Base-by-base conservation (phyloP, 495 filamentous ascomycete species). In the Cudoniella acicularis region DNA sequence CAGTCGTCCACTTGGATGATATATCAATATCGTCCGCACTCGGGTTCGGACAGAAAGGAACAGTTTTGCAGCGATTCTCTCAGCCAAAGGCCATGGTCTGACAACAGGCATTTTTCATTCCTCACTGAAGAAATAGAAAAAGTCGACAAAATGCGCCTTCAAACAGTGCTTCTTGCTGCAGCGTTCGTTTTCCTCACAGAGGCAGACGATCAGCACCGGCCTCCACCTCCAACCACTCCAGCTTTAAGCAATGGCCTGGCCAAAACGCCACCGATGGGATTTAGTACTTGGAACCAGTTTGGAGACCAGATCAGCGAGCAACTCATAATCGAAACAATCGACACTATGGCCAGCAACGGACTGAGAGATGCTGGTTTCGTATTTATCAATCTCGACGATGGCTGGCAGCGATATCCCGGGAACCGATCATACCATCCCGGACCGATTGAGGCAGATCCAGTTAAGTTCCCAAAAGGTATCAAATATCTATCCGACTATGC, bases 361-460 rank as follows among this genome's bases (percentile, higher is more conserved):
- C 69, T 87, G 41, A 75, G 79, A 60, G 81, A 82, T 49, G 71
- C 81, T 8, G 86, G 86, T 16, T 89, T 88, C 63, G 72, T 83
- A 62, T 87, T 87, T 67, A 75, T 87, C 57, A 82, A 81, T 60
- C 65, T 77, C 3, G 74, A 82, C 49, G 85, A 88, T 64, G 87
- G 86, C 71, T 89, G 85, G 85, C 52, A 54, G 17, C 30, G 30
- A 36, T 36, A 36, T 36, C 4, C 4, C 4, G 30, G 30, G 6
- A 36, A 36, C 13, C 30, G 30, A 13, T 36, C 30, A 36, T 36
- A 47, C 43, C 20, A n/a, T n/a, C 8, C 8, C 43, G 43, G 43
- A 6, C 16, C 13, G 8, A 47, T 47, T 8, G 43, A 17, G 20
- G 43, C 62, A 30, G 65, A 68, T 36, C 60, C 56, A 0, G 11